Base-by-base conservation (phyloP, 495 filamentous ascomycete species). In the Chlorociboria aeruginascens region DNA sequence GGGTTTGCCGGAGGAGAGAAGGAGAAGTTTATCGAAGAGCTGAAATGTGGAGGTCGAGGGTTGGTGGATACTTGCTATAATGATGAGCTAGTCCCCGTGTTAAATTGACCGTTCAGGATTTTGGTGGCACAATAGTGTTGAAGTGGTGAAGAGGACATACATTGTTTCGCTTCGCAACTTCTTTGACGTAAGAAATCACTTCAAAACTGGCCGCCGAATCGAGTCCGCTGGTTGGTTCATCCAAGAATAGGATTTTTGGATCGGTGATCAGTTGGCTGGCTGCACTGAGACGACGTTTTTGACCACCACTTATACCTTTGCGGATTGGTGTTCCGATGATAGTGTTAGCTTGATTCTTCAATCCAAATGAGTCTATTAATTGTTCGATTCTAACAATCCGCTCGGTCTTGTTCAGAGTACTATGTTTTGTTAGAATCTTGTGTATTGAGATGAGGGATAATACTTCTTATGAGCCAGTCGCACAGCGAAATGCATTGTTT, bases 31-130 rank as follows among this genome's bases (percentile, higher is more conserved):
- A 58, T 89, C 83, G 56, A 92, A 92, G 6, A 89, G 72, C 37
- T 78, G 68, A 59, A 89, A 90, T 0, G 81, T 86, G 0, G 77
- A 66, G 0, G 83, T 82, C 1, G 83, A 87, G 2, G 86, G 86
- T 56, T 92, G 86, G 57, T 92, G 86, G 45, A 92, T 89, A 49
- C 76, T 82, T 0, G 80, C 82, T 42, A 89, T 85, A 12, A 92
- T 70, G 43, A 85, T 70, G 49, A 87, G 62, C 72, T 79, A 35
- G n/a, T n/a, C n/a, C n/a, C n/a, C n/a, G n/a, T n/a, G n/a, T n/a
- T n/a, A n/a, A n/a, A n/a, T n/a, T n/a, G n/a, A n/a, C n/a, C n/a
- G n/a, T n/a, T n/a, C n/a, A n/a, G n/a, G n/a, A n/a, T n/a, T n/a
- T n/a, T n/a, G n/a, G n/a, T n/a, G n/a, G n/a, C n/a, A n/a, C n/a